These are phyloP conservation scores for Hanseniaspora uvarum DNA, from an alignment of 1,139 yeast species.

Conservation along the genomic window DNA sequence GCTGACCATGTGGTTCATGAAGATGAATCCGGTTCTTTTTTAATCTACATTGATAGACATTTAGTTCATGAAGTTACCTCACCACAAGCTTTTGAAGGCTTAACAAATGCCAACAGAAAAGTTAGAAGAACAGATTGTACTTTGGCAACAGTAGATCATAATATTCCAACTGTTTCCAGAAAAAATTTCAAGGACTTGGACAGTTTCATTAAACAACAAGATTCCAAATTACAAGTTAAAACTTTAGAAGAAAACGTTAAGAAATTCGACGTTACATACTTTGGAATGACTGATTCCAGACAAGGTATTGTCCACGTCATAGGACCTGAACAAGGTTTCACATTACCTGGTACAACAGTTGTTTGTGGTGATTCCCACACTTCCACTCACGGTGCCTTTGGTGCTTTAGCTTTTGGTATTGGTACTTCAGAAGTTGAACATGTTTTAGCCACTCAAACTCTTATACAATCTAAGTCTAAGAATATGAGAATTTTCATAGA, in stretches of 20 bases:
- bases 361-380: slow-evolving; percentile 99
- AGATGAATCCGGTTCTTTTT: slow-evolving; percentile 76
- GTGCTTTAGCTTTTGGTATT: slow-evolving; percentile 95
- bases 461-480: slow-evolving; percentile 87
- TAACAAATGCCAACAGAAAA: slow-evolving; percentile 70
- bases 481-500: slow-evolving; percentile 83
- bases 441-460: slow-evolving; percentile 92
- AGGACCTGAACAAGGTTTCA: slow-evolving; percentile 98
- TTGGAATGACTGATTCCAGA: slow-evolving; percentile 86
- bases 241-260: slow-evolving; percentile 88
- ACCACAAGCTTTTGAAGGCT: slow-evolving; percentile 97
- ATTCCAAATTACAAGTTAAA: slow-evolving; percentile 81
- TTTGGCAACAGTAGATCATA: slow-evolving; percentile 94
- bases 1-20: slow-evolving; percentile 85
- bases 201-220: slow-evolving; percentile 80
- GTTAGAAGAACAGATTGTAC: slow-evolving; percentile 94
- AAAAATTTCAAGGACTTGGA: slow-evolving; percentile 59
- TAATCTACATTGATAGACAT: slow-evolving; percentile 89
- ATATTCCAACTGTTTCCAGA: slow-evolving; percentile 87
- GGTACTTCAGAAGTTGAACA: slow-evolving; percentile 99
- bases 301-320: slow-evolving; percentile 98
- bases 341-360: slow-evolving; percentile 95
- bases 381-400: slow-evolving; percentile 97
- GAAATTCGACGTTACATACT: slow-evolving; percentile 78
- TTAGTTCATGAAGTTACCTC: slow-evolving; percentile 96